These are phyloP conservation scores for Croton setiger DNA, from an alignment of 441 rosid genomes.

Conservation along the genomic window DNA sequence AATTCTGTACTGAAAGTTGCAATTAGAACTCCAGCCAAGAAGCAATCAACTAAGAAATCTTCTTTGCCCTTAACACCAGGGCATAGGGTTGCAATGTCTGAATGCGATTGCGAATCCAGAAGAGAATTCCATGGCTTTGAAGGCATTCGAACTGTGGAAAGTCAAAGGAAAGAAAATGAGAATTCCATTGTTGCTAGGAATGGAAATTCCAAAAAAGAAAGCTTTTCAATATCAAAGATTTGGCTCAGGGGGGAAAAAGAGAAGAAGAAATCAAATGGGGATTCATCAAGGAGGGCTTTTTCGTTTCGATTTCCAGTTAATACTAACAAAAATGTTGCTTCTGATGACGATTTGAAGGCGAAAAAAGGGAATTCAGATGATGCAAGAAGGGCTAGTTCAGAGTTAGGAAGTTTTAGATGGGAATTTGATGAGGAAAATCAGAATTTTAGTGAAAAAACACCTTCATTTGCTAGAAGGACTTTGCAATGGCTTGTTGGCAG, in stretches of 20 bases:
- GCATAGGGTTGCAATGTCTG: slow-evolving; percentile 70
- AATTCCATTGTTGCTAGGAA: slow-evolving; percentile 11
- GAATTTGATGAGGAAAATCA: slow-evolving; percentile 52
- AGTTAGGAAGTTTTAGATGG: slow-evolving; percentile 34
- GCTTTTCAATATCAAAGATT: slow-evolving; percentile 82
- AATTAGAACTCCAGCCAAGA: slow-evolving; percentile 55
- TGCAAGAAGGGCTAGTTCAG: slow-evolving; percentile 31
- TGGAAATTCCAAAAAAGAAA: slow-evolving; percentile 47
- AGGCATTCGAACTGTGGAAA: slow-evolving; percentile 28
- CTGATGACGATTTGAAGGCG: slow-evolving; percentile 26
- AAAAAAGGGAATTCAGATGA: slow-evolving; percentile 24
- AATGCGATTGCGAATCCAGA: slow-evolving; percentile 63
- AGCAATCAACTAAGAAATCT: slow-evolving; percentile 54
- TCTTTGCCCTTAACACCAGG: slow-evolving; percentile 52
- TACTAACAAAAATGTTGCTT: slow-evolving; percentile 22
- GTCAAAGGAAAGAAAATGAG: slow-evolving; percentile 16
- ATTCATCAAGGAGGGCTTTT: slow-evolving; percentile 62
- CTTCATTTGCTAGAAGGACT: slow-evolving; percentile 93
- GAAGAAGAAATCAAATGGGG: slow-evolving; percentile 35
- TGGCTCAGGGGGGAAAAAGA: slow-evolving; percentile 66
- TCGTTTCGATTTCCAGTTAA: slow-evolving; percentile 58
- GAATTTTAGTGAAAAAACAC: slow-evolving; percentile 52
- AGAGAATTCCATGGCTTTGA: slow-evolving; percentile 54
- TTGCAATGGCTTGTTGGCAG: slow-evolving; percentile 83
- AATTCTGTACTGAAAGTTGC: slow-evolving; percentile 66